Evolutionary conservation across 2,329 filamentous ascomycete genomes (phyloP).

Genomic region (Tolypocladium paradoxum): DNA sequence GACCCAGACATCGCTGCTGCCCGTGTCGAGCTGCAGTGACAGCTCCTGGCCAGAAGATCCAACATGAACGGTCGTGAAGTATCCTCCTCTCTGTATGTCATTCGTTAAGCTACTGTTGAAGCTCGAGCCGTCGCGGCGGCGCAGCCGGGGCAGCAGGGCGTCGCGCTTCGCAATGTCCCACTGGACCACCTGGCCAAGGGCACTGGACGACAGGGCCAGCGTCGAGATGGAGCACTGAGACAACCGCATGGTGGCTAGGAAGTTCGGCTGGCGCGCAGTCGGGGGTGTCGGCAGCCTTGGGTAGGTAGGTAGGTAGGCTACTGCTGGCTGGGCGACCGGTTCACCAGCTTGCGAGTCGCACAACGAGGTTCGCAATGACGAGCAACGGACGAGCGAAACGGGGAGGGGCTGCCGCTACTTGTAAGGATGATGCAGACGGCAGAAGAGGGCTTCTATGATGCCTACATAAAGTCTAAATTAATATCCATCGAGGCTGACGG

Average conservation of each 20-base stretch:
- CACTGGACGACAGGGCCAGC: constrained; percentile 5
- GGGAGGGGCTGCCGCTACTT: background rate
- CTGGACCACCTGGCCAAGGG: constrained; percentile 27
- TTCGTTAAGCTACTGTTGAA: constrained; percentile 34
- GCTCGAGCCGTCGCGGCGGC: constrained; percentile 26
- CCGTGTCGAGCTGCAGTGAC: constrained; percentile 52
- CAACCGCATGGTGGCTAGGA: background rate
- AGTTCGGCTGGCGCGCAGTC: background rate
- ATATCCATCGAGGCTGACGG: background rate
- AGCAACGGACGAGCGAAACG: background rate
- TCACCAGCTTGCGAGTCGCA: background rate
- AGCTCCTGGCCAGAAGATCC: constrained; percentile 48
- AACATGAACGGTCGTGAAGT: constrained; percentile 45
- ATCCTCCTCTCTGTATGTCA: constrained; percentile 32
- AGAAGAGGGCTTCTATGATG: background rate
- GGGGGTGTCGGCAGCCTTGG: no score
- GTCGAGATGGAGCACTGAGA: background rate
- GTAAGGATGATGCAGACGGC: background rate
- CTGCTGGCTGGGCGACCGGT: background rate
- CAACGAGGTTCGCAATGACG: background rate
- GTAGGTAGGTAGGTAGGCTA: no score
- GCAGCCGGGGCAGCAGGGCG: constrained; percentile 14
- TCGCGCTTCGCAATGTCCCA: constrained; percentile 35
- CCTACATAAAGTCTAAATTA: background rate
- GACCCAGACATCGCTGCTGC: constrained; percentile 56